Percentiles rank a stretch among this genome's conserved stretches.
Conservation (phyloP, 1,284 basidiomycete species). For the Golubevia pallescens region DNA sequence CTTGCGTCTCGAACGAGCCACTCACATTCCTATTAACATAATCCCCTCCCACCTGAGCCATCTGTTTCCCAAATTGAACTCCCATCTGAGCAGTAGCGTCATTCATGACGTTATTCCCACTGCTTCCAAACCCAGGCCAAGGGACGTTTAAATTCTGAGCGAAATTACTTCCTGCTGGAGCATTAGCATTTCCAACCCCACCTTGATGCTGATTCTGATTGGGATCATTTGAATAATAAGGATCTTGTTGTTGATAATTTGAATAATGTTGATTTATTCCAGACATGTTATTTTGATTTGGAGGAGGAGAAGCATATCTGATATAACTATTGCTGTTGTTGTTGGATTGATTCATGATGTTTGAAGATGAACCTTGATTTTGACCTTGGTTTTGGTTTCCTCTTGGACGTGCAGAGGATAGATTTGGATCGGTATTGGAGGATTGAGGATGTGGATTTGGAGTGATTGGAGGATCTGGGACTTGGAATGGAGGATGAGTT, state of each 20-base stretch:
- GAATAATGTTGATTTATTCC: neutral
- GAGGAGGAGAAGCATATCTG: slow-evolving; percentile 5
- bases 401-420: slow-evolving; percentile 12
- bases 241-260: slow-evolving; percentile 1
- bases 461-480: slow-evolving; percentile 9
- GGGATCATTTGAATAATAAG: neutral
- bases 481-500: slow-evolving; percentile 46
- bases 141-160: too few relatives aligned
- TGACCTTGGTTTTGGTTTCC: slow-evolving; percentile 5
- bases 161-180: slow-evolving; percentile 3
- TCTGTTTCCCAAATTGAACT: slow-evolving; percentile 90
- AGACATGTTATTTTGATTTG: neutral
- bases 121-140: too few relatives aligned
- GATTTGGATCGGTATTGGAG: slow-evolving; percentile 11
- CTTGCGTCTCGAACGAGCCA: too few relatives aligned
- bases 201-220: slow-evolving; percentile 6
- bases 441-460: slow-evolving; percentile 2
- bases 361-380: slow-evolving; percentile 15
- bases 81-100: slow-evolving; percentile 94
- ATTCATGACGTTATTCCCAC: too few relatives aligned
- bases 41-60: slow-evolving; percentile 89
- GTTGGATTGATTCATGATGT: slow-evolving; percentile 4
- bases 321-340: slow-evolving; percentile 5
- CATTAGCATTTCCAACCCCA: neutral
- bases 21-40: slow-evolving; percentile 92